phyloP scores from a whole-genome alignment of 1,139 yeast species.

The Debaryomyces psychrophilus region DNA sequence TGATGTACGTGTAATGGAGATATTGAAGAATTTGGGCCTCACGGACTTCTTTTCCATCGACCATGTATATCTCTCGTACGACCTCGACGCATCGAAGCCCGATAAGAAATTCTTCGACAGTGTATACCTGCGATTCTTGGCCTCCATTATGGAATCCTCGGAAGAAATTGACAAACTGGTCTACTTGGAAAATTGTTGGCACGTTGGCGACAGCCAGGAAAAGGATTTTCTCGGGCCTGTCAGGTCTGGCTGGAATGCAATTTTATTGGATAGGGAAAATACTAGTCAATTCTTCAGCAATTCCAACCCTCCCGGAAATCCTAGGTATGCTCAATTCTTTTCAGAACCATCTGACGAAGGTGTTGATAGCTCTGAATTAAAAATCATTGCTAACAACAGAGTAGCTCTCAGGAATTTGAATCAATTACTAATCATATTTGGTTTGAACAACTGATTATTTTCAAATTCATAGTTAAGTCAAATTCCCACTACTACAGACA shows the following conservation, averaged over 20 bases:
- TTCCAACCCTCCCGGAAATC: not conserved
- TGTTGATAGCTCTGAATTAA: conserved; percentile 13
- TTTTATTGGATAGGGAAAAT: conserved; percentile 50
- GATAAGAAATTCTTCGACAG: conserved; percentile 46
- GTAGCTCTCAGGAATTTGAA: conserved; percentile 33
- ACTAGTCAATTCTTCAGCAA: conserved; percentile 25
- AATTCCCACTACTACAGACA: too few relatives aligned
- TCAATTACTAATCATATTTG: conserved; percentile 22
- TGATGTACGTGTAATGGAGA: conserved; percentile 50
- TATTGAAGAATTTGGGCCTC: conserved; percentile 51
- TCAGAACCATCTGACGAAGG: conserved; percentile 5
- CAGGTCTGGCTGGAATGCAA: conserved; percentile 64
- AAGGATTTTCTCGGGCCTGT: conserved; percentile 58
- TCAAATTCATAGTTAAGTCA: too few relatives aligned
- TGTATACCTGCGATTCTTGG: conserved; percentile 25
- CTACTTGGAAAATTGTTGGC: conserved; percentile 51
- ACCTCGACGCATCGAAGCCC: conserved; percentile 58
- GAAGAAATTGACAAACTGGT: conserved; percentile 13
- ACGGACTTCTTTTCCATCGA: conserved; percentile 38
- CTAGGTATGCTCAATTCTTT: conserved; percentile 1
- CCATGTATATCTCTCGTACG: conserved; percentile 55
- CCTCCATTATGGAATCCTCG: not conserved
- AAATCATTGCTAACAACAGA: conserved; percentile 40
- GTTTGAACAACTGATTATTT: not conserved
- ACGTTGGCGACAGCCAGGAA: conserved; percentile 62